Evolutionary conservation across 2,329 filamentous ascomycete species (phyloP).

Genomic region (Penicillium sp.): DNA sequence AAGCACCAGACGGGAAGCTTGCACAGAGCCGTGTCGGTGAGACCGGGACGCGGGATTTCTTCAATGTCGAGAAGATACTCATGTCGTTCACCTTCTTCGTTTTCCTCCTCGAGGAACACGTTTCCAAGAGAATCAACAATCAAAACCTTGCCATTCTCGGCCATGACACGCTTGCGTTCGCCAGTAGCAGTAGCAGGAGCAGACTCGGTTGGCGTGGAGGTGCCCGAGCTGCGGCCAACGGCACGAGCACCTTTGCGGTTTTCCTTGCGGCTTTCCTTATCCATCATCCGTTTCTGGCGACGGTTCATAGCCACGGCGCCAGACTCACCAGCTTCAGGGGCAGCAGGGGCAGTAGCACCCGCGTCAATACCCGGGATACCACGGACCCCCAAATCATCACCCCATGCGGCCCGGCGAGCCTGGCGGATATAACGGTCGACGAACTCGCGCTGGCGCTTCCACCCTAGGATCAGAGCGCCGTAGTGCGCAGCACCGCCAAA

Average conservation of each 20-base stretch:
- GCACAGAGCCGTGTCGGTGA: conserved; percentile 79
- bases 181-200: conserved; percentile 65
- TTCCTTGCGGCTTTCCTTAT: conserved; percentile 71
- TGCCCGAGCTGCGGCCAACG: conserved; percentile 41
- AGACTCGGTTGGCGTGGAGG: conserved; percentile 53
- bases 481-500: conserved; percentile 87
- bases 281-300: conserved; percentile 82
- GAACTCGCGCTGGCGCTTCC: conserved; percentile 87
- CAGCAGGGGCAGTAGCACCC: conserved; percentile 39
- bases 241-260: conserved; percentile 49
- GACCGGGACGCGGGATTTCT: conserved; percentile 72
- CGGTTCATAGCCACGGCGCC: conserved; percentile 68
- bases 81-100: conserved; percentile 76
- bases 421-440: conserved; percentile 88
- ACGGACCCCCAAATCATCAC: conserved; percentile 66
- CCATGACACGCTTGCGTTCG: conserved; percentile 79
- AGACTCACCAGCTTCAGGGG: conserved; percentile 50
- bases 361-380: conserved; percentile 66
- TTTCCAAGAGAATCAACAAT: conserved; percentile 90
- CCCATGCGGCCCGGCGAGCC: conserved; percentile 85
- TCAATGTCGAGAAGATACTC: conserved; percentile 88
- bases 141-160: conserved; percentile 91
- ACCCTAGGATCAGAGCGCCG: conserved; percentile 76
- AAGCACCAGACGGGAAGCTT: conserved; percentile 74
- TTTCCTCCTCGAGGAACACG: conserved; percentile 90